Evolutionary conservation across 2,329 filamentous ascomycete species (phyloP), one percentile per base, ranked within the genome.

Genomic region (Pseudonectria buxi): DNA sequence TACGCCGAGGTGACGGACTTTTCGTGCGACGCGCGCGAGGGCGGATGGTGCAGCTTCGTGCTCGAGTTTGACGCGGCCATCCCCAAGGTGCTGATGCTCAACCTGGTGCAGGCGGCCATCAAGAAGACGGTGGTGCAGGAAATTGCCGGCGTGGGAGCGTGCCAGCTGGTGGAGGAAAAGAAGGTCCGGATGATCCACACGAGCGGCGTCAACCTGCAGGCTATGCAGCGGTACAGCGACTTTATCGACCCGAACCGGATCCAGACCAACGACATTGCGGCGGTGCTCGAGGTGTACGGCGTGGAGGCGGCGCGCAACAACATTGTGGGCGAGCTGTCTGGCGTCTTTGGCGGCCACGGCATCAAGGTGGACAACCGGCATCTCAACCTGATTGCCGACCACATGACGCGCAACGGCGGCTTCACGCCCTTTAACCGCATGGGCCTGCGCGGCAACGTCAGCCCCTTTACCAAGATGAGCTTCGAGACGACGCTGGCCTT

Each of bases 401-500:
- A 87, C 61, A 98, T 98, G 92, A 98, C 92, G n/a, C 77, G 90
- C 35, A 82, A 81, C 40, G 92, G 92, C 47, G 81, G 78, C 2
- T 98, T 94, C 66, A 84, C 81, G 31, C 82, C 92, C 1, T 98
- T 98, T 67, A 95, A 86, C 64, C 83, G 92, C 32, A 94, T 86
- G 56, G 92, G 90, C 1, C 69, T 98, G 41, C 81, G 79, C 56
- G 81, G 85, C 46, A 89, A 86, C 54, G 82, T 90, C 18, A 89
- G 82, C 47, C 88, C 92, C 0, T 90, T 98, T 51, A 90, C 92
- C 64, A 96, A 96, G 74, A 96, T 96, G 90, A 94, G 86, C 61
- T 98, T 96, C 66, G 92, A 98, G 74, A 98, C 92, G 4, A 98
- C 92, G 3, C 76, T 96, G 26, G 82, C 84, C 1, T 95, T 95